Evolutionary conservation across 2,329 filamentous ascomycete genomes (phyloP).

Genomic region (Didymella arachidicola): DNA sequence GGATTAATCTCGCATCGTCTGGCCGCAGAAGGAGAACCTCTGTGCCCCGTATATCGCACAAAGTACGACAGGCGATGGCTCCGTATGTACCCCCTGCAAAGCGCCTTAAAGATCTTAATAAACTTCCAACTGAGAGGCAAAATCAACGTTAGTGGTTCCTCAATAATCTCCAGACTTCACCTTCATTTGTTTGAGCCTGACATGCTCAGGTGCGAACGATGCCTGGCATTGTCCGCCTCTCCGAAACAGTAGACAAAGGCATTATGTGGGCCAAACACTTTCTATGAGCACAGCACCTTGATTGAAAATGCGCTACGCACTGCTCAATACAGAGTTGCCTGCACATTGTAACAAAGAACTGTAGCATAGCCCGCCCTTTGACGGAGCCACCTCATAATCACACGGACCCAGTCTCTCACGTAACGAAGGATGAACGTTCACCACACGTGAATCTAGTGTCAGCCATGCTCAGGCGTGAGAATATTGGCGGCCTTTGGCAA

Average conservation of each 20-base stretch:
- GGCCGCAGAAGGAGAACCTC: not conserved
- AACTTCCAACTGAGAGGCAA: not conserved
- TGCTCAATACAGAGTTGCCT: not conserved
- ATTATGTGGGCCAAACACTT: not conserved
- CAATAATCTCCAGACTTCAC: not conserved
- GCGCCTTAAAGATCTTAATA: not conserved
- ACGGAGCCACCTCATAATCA: not conserved
- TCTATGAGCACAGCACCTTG: not conserved
- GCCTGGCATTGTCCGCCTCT: not conserved
- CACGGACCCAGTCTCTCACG: not conserved
- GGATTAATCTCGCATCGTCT: not conserved
- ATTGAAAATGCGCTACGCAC: not conserved
- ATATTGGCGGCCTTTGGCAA: not conserved
- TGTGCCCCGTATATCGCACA: not conserved
- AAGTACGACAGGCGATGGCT: not conserved
- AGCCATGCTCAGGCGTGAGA: not conserved
- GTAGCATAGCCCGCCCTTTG: not conserved
- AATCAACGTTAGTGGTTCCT: not conserved
- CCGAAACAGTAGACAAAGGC: not conserved
- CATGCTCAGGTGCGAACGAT: not conserved
- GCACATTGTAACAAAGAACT: not conserved
- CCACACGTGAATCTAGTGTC: not conserved
- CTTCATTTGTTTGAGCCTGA: not conserved
- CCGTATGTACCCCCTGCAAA: conserved; percentile 15
- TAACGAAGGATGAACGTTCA: not conserved